phyloP scores from a whole-genome alignment of 371 early-diverging fungal genomes.

The Mucor plumbeus region DNA sequence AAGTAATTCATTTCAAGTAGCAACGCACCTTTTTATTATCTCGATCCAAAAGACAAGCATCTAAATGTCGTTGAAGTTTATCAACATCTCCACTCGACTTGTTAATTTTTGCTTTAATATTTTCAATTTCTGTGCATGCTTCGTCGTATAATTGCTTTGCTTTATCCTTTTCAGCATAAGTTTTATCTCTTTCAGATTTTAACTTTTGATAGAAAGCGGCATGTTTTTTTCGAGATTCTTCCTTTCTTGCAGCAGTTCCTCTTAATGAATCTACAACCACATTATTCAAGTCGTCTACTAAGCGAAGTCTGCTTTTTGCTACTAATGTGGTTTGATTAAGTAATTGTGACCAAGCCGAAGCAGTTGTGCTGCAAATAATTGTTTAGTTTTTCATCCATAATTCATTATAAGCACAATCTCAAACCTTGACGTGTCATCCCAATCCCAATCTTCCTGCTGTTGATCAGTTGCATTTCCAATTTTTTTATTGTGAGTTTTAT shows the following conservation, averaged over 20 bases:
- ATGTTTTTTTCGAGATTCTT: slow-evolving; percentile 82
- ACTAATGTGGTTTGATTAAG: slow-evolving; percentile 64
- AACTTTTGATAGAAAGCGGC: slow-evolving; percentile 69
- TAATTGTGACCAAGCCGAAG: slow-evolving; percentile 57
- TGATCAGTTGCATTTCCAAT: slow-evolving; percentile 1
- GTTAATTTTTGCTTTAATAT: slow-evolving; percentile 35
- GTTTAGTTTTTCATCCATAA: neutral
- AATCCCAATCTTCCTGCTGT: slow-evolving; percentile 41
- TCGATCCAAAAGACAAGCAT: slow-evolving; percentile 74
- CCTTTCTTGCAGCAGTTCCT: slow-evolving; percentile 59
- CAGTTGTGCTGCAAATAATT: slow-evolving; percentile 14
- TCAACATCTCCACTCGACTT: slow-evolving; percentile 48
- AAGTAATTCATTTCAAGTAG: too few species aligned
- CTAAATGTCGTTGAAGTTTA: slow-evolving; percentile 59
- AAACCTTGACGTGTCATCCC: slow-evolving; percentile 44
- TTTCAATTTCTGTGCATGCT: slow-evolving; percentile 72
- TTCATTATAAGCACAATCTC: neutral
- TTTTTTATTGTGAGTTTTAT: slow-evolving; percentile 40
- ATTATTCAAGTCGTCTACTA: slow-evolving; percentile 63
- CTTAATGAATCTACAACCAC: slow-evolving; percentile 66
- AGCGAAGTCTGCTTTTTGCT: slow-evolving; percentile 58
- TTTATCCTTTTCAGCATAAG: slow-evolving; percentile 74
- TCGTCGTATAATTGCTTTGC: slow-evolving; percentile 73
- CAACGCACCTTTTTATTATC: slow-evolving; percentile 76
- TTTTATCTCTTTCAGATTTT: slow-evolving; percentile 66